Base-by-base conservation (phyloP, 768 basidiomycete genomes). In the Amanita rimosa region DNA sequence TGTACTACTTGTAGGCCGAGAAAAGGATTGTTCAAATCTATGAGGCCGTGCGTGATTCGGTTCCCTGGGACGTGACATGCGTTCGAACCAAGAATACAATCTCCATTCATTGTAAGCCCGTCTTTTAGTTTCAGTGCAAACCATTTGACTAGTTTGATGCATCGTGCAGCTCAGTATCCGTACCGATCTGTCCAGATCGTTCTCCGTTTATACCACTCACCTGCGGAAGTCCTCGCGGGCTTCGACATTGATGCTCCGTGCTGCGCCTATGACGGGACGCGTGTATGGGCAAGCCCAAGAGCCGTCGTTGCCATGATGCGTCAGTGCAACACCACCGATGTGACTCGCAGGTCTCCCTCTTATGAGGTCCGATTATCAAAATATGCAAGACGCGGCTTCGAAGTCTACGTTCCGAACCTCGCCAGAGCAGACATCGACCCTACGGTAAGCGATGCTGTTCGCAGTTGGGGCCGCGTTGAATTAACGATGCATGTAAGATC, bases 171-270 rank as follows among this genome's bases (percentile, higher is more conserved):
- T 44, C 79, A 81, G 67, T 82, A 80, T 58, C 80, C 80, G 0
- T 81, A 81, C 53, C 76, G 80, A 21, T 71, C 72, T n/a, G 69
- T 83, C 27, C 80, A 82, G 57, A 79, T 83, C 48, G 74, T 81
- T 4, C 64, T 82, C n/a, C 74, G 79, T 16, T 65, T 83, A 1
- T 83, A 82, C 54, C 65, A 61, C 11, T 80, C 78, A 31, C 80
- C 79, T 14, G 79, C 79, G 0, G 81, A 83, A 56, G 69, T 83
- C 46, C 67, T 83, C 1, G 76, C 79, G 4, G 81, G 80, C 7
- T 83, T 83, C 53, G 81, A 83, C 54, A 72, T 83, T 38, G 80
- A 83, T 52, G 76, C 75, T 0, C 76, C 79, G 4, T 81, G 78
- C 62, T 78, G 74, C 46, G 72, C 74, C 1, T 82, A 67, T 46